phyloP scores from a whole-genome alignment of 23 red algal species.

The Gracilaria caudata region DNA sequence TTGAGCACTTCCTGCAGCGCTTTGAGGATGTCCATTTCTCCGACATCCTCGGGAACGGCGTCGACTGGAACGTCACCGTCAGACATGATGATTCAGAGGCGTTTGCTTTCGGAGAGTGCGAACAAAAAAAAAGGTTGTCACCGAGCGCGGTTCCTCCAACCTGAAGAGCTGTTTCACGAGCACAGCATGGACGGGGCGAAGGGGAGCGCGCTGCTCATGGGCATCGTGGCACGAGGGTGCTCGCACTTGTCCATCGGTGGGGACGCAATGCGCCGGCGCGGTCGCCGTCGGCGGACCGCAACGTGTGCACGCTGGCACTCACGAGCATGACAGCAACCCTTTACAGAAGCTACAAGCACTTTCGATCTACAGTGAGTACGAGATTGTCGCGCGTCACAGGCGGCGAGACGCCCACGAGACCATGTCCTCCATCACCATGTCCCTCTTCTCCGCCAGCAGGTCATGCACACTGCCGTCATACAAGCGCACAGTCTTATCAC shows the following conservation, averaged over 20 bases:
- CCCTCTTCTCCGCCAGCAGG: slow-evolving; percentile 58
- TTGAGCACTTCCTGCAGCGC: slow-evolving; percentile 96
- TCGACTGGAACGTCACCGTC: slow-evolving; percentile 16
- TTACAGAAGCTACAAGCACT: no score
- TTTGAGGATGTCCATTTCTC: slow-evolving; percentile 89
- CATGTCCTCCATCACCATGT: slow-evolving; percentile 69
- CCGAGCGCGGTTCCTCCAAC: slow-evolving; percentile 31
- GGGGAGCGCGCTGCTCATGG: background rate
- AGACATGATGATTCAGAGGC: slow-evolving; percentile 1
- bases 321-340: no score
- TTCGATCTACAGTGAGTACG: no score
- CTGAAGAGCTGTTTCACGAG: background rate
- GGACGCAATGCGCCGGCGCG: no score
- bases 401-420: slow-evolving; percentile 41
- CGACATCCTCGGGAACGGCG: slow-evolving; percentile 63
- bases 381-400: no score
- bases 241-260: no score
- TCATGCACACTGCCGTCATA: slow-evolving; percentile 73
- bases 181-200: background rate
- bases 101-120: background rate
- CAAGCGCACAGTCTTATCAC: slow-evolving; percentile 61
- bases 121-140: slow-evolving; percentile 24
- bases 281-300: no score
- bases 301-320: no score
- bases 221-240: no score